phyloP scores from a whole-genome alignment of 148 eudicot genomes.

The Camellia japonica region DNA sequence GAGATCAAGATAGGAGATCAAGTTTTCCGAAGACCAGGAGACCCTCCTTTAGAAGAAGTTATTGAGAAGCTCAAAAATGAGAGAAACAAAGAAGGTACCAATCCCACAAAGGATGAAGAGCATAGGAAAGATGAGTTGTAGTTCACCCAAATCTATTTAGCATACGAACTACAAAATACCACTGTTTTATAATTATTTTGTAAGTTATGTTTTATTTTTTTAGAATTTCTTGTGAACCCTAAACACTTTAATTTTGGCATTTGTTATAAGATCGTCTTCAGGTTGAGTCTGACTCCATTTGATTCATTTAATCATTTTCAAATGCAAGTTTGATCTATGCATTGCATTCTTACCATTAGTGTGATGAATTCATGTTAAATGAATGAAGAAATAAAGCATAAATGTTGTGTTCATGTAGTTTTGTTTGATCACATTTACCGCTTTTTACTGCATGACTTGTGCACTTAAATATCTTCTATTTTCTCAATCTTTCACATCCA shows the following conservation, averaged over 20 bases:
- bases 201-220: neutral
- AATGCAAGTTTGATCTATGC: neutral
- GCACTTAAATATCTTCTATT: too few relatives aligned
- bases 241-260: neutral
- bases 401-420: neutral
- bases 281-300: neutral
- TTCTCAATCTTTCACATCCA: too few relatives aligned
- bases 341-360: too few relatives aligned
- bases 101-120: slow-evolving; percentile 14
- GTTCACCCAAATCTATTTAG: slow-evolving; percentile 17
- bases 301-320: neutral
- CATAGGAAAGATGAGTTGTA: slow-evolving; percentile 49
- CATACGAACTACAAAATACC: neutral
- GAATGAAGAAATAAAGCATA: too few relatives aligned
- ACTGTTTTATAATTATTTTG: neutral
- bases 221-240: neutral
- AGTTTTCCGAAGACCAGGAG: slow-evolving; percentile 76
- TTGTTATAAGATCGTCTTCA: neutral
- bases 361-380: too few relatives aligned
- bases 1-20: slow-evolving; percentile 86
- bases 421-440: too few relatives aligned
- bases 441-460: too few relatives aligned
- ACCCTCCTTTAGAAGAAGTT: slow-evolving; percentile 80
- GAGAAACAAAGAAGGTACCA: slow-evolving; percentile 16
- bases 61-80: slow-evolving; percentile 48